Evolutionary conservation across 1,139 yeast species (phyloP).

Genomic region (Suhomyces bokatorum): DNA sequence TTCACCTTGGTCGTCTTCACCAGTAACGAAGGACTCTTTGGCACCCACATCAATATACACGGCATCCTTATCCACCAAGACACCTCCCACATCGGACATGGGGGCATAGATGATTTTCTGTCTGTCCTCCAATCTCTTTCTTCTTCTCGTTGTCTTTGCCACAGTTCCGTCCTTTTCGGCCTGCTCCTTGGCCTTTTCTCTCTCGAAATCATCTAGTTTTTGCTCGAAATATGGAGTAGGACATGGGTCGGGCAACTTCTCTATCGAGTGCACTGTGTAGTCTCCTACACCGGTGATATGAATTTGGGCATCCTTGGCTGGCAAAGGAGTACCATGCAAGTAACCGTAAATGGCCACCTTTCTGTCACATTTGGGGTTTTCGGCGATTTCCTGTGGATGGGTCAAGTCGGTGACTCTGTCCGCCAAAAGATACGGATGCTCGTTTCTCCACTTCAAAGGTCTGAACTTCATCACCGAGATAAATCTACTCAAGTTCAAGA

Average conservation of each 20-base stretch:
- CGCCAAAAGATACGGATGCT: slow-evolving; percentile 90
- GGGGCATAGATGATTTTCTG: slow-evolving; percentile 97
- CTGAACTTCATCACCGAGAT: slow-evolving; percentile 97
- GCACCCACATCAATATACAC: slow-evolving; percentile 90
- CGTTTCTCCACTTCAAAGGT: slow-evolving; percentile 98
- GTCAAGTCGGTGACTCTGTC: slow-evolving; percentile 96
- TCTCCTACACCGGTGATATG: slow-evolving; percentile 98
- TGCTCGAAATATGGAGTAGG: slow-evolving; percentile 95
- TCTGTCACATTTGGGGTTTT: slow-evolving; percentile 82
- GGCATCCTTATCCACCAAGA: slow-evolving; percentile 93
- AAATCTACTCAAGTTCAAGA: slow-evolving; percentile 85
- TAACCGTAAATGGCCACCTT: slow-evolving; percentile 92
- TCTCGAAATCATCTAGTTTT: slow-evolving; percentile 73
- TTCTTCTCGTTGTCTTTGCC: slow-evolving; percentile 62
- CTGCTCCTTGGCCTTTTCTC: slow-evolving; percentile 66
- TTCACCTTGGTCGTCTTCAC: slow-evolving; percentile 66
- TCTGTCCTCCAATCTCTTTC: slow-evolving; percentile 90
- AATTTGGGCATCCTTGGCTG: slow-evolving; percentile 70
- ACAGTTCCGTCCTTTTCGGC: slow-evolving; percentile 57
- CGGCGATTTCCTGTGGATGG: slow-evolving; percentile 79
- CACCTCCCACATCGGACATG: slow-evolving; percentile 99
- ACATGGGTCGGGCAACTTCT: slow-evolving; percentile 95
- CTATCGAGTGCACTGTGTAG: slow-evolving; percentile 69
- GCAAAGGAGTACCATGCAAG: slow-evolving; percentile 88
- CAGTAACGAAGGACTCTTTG: slow-evolving; percentile 57